Evolutionary conservation across 2,329 filamentous ascomycete genomes (phyloP).

Genomic region (Trichophyton benhamiae): DNA sequence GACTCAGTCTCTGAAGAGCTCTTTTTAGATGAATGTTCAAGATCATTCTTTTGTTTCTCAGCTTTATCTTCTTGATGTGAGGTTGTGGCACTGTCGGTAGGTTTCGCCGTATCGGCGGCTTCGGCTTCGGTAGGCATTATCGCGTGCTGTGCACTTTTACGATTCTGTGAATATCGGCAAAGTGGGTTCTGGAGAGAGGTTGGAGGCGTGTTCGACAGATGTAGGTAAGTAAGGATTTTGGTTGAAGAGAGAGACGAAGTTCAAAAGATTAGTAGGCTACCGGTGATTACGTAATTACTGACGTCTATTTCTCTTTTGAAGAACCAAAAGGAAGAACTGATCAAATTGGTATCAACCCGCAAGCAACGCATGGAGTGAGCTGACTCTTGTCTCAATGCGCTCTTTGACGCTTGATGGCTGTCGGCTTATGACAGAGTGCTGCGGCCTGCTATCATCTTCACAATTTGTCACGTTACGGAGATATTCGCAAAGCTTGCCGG

Average conservation of each 20-base stretch:
- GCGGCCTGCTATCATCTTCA: background rate
- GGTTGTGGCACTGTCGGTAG: background rate
- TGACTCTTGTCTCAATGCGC: conserved; percentile 3
- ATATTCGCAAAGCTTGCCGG: background rate
- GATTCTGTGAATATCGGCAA: background rate
- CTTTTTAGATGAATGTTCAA: conserved; percentile 6
- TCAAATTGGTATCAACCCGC: background rate
- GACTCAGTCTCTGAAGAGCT: conserved; percentile 4
- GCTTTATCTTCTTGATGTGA: background rate
- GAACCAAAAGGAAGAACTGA: background rate
- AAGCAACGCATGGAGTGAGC: background rate
- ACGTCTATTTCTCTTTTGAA: background rate
- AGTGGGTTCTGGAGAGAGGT: background rate
- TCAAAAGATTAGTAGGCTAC: background rate
- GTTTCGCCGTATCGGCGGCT: background rate
- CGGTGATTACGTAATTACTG: background rate
- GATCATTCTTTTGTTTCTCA: background rate
- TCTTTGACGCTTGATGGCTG: conserved; percentile 5
- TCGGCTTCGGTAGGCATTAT: background rate
- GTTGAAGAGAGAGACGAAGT: background rate
- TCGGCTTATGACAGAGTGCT: background rate
- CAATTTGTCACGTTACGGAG: background rate
- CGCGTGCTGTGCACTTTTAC: background rate
- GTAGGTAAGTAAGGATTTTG: background rate
- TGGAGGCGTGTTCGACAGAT: background rate